Base-by-base conservation (phyloP, 768 basidiomycete genomes). In the Boletus sp. region DNA sequence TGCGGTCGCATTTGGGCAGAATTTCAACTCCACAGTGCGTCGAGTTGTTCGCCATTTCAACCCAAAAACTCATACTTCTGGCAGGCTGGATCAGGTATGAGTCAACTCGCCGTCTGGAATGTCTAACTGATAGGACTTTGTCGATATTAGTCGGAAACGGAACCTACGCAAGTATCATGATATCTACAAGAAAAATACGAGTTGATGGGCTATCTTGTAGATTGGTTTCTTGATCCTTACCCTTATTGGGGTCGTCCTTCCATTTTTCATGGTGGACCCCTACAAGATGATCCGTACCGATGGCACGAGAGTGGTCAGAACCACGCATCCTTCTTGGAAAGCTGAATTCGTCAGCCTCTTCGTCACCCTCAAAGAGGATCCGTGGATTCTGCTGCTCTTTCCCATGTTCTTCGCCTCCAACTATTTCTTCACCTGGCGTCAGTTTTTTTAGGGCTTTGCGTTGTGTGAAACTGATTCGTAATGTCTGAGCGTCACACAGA, bases 391-490 rank as follows among this genome's bases (percentile, higher is more conserved):
- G 9, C 70, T 90, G 4, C 81, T 91, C 32, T 88, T 93, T 74
- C 90, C 91, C 32, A 87, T 92, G 85, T 91, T 92, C 71, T 80
- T 90, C 51, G 82, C 87, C 6, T 86, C 84, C 49, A 91, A 91
- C 68, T 91, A 86, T 82, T 90, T 90, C 73, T 90, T 88, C 64
- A 83, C 89, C 11, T 90, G 87, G 87, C 87, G 88, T 88, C 54
- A 64, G 85, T 74, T 17, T 35, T 35, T 55, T 30, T 14, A 39
- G 0, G 1, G 6, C 15, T 41, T 23, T 34, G 10, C n/a, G 19
- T 10, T 41, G 13, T 53, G 57, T 35, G 29, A 35, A n/a, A 34
- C 50, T 50, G 14, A 51, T 44, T 21, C 35, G 47, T 21, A 4
- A 21, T 17, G 10, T 39, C 30, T 43, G 17, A 32, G 10, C 46